phyloP scores from a whole-genome alignment of 192 early-diverging fungal genomes.

The Anaeromyces robustus region DNA sequence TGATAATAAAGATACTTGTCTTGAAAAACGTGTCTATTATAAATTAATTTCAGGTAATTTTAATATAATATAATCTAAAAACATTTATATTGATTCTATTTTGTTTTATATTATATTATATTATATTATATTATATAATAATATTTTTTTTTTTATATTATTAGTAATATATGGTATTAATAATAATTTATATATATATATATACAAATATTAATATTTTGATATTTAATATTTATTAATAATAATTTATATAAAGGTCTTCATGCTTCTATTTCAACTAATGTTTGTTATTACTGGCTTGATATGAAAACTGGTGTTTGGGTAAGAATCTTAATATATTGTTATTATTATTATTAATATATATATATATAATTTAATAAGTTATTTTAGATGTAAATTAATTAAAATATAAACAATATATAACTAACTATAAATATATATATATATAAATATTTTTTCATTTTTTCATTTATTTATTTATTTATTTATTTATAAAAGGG shows the following conservation, averaged over 20 bases:
- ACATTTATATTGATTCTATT: too few relatives aligned
- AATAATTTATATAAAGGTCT: constrained; percentile 42
- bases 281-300: constrained; percentile 90
- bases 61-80: too few relatives aligned
- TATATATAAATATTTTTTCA: neutral
- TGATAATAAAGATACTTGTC: constrained; percentile 47
- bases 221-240: neutral
- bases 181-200: too few relatives aligned
- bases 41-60: constrained; percentile 41
- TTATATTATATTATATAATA: too few relatives aligned
- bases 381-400: too few relatives aligned
- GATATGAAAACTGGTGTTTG: constrained; percentile 76
- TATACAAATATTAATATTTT: neutral
- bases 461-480: too few relatives aligned
- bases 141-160: too few relatives aligned
- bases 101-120: too few relatives aligned
- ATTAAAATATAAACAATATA: too few relatives aligned
- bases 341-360: neutral
- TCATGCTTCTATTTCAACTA: constrained; percentile 91
- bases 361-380: too few relatives aligned
- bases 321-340: constrained; percentile 30
- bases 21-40: constrained; percentile 75
- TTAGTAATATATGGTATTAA: too few relatives aligned
- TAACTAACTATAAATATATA: neutral
- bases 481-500: too few relatives aligned